phyloP scores from a whole-genome alignment of 2,329 filamentous ascomycete species.

The Claviceps sp. region DNA sequence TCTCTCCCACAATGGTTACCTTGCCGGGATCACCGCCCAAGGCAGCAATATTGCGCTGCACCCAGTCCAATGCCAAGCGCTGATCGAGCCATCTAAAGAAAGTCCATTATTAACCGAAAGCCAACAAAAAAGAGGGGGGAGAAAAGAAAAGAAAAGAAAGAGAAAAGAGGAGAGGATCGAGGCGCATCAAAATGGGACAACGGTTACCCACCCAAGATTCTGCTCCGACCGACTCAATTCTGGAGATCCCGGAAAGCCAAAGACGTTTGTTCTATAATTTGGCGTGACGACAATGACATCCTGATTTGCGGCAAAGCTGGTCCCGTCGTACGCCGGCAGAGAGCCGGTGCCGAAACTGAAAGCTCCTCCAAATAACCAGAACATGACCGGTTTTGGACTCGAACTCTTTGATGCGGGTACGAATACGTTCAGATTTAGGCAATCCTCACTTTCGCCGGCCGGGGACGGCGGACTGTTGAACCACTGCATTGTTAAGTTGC shows the following conservation, averaged over 20 bases:
- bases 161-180: background rate
- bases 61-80: conserved; percentile 42
- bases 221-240: background rate
- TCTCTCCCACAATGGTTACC: conserved; percentile 49
- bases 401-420: background rate
- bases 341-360: conserved; percentile 1
- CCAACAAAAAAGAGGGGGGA: background rate
- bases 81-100: conserved; percentile 28
- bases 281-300: conserved; percentile 1
- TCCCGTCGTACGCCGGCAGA: background rate
- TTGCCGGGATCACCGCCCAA: conserved; percentile 50
- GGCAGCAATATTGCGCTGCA: conserved; percentile 43
- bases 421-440: background rate
- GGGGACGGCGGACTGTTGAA: background rate
- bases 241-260: conserved; percentile 4
- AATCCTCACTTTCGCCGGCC: background rate
- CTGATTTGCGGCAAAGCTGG: conserved; percentile 2
- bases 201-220: conserved; percentile 1
- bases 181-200: background rate
- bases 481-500: background rate
- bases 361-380: conserved; percentile 2
- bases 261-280: conserved; percentile 2
- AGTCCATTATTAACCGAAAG: no score
- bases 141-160: background rate
- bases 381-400: background rate